phyloP scores from a whole-genome alignment of 2,329 filamentous ascomycete genomes.

The Balansia obtecta region DNA sequence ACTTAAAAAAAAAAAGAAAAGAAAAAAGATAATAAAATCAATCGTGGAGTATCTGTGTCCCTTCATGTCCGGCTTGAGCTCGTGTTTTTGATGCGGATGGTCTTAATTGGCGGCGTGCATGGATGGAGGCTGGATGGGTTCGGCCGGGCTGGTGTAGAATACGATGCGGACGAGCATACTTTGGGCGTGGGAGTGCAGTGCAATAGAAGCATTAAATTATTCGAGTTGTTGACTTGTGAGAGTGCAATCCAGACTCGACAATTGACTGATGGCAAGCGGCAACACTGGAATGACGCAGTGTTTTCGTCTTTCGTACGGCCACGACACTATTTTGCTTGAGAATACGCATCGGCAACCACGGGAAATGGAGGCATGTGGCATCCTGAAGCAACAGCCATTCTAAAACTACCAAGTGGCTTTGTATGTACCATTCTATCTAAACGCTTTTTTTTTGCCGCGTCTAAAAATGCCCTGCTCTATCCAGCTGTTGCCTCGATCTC shows the following conservation, averaged over 20 bases:
- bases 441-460: background rate
- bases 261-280: too few species aligned
- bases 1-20: too few species aligned
- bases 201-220: background rate
- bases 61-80: background rate
- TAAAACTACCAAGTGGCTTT: background rate
- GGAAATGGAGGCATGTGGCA: too few species aligned
- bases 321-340: too few species aligned
- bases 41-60: too few species aligned
- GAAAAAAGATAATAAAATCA: too few species aligned
- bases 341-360: too few species aligned
- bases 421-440: background rate
- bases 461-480: background rate
- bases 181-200: background rate
- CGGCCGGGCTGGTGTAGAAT: background rate
- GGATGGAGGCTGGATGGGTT: background rate
- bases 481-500: conserved; percentile 33
- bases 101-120: background rate
- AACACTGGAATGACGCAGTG: too few species aligned
- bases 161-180: too few species aligned
- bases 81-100: background rate
- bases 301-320: too few species aligned
- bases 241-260: too few species aligned
- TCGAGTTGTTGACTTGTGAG: background rate
- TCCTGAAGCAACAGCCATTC: background rate